Conservation (phyloP, 2,329 filamentous ascomycete species). For the Fusarium mundagurra region DNA sequence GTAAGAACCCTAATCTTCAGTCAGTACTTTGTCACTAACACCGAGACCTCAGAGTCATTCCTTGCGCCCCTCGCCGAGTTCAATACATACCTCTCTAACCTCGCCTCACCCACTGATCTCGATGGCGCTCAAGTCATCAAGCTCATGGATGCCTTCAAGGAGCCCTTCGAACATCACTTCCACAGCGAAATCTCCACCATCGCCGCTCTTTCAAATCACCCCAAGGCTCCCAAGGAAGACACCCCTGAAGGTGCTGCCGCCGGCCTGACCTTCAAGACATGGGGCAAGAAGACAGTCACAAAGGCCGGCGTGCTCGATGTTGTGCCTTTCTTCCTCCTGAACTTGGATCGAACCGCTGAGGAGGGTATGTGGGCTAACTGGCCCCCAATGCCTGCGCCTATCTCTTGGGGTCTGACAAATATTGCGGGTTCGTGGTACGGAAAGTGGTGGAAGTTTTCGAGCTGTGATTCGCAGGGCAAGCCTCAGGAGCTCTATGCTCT, state of each 20-base stretch:
- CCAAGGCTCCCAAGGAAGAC: slow-evolving; percentile 59
- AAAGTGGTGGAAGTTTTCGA: slow-evolving; percentile 72
- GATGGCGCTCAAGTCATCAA: slow-evolving; percentile 55
- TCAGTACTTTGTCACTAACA: neutral
- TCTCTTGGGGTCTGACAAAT: slow-evolving; percentile 69
- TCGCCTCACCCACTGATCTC: slow-evolving; percentile 54
- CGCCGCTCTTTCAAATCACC: slow-evolving; percentile 58
- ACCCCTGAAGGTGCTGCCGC: slow-evolving; percentile 58
- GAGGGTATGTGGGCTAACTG: slow-evolving; percentile 69
- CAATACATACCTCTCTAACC: slow-evolving; percentile 59
- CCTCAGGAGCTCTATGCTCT: slow-evolving; percentile 65
- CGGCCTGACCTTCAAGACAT: slow-evolving; percentile 63
- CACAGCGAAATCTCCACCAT: slow-evolving; percentile 65
- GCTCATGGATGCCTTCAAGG: slow-evolving; percentile 62
- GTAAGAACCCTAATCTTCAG: slow-evolving; percentile 45
- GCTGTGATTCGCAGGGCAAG: slow-evolving; percentile 64
- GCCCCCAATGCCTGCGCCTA: slow-evolving; percentile 70
- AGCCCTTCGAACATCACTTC: slow-evolving; percentile 64
- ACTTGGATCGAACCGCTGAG: slow-evolving; percentile 68
- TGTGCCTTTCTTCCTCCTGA: slow-evolving; percentile 72
- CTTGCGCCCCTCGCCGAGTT: slow-evolving; percentile 62
- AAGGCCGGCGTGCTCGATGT: slow-evolving; percentile 69
- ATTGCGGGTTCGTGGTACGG: slow-evolving; percentile 65
- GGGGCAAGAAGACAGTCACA: slow-evolving; percentile 71
- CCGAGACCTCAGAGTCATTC: slow-evolving; percentile 53